phyloP scores from a whole-genome alignment of 495 filamentous ascomycete species.

The Chaetomium fimeti region DNA sequence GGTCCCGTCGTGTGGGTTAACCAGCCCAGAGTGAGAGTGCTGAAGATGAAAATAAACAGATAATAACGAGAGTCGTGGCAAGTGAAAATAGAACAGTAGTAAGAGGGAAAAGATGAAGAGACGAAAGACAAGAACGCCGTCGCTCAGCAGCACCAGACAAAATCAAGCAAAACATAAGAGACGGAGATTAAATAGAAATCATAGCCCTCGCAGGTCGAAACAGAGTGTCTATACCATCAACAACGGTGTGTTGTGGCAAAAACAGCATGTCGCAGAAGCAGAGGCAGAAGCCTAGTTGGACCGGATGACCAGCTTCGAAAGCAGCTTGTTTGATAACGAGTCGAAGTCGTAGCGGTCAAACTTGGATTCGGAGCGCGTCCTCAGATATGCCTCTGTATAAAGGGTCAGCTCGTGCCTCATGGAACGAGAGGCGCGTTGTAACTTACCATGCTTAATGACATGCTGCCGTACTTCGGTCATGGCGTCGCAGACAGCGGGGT shows the following conservation, averaged over 20 bases:
- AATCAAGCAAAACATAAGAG: slow-evolving; percentile 8
- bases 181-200: slow-evolving; percentile 25
- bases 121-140: slow-evolving; percentile 24
- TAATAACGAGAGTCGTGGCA: slow-evolving; percentile 17
- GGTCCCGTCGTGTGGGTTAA: slow-evolving; percentile 11
- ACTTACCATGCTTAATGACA: slow-evolving; percentile 83
- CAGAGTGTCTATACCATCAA: slow-evolving; percentile 6
- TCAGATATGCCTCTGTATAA: slow-evolving; percentile 53
- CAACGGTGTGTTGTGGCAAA: slow-evolving; percentile 24
- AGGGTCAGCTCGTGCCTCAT: slow-evolving; percentile 20
- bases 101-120: slow-evolving; percentile 15
- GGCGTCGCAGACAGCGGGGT: slow-evolving; percentile 83
- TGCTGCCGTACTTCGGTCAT: slow-evolving; percentile 91
- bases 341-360: slow-evolving; percentile 91
- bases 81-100: slow-evolving; percentile 36
- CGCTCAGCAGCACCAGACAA: slow-evolving; percentile 24
- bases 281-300: slow-evolving; percentile 59
- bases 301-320: slow-evolving; percentile 90
- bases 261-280: slow-evolving; percentile 25
- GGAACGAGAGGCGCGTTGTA: neutral
- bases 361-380: slow-evolving; percentile 58
- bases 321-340: slow-evolving; percentile 89
- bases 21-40: slow-evolving; percentile 24
- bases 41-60: slow-evolving; percentile 19
- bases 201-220: slow-evolving; percentile 8